These are phyloP conservation scores for Entoloma clypeatum DNA, from an alignment of 1,284 basidiomycete species.

Conservation along the genomic window DNA sequence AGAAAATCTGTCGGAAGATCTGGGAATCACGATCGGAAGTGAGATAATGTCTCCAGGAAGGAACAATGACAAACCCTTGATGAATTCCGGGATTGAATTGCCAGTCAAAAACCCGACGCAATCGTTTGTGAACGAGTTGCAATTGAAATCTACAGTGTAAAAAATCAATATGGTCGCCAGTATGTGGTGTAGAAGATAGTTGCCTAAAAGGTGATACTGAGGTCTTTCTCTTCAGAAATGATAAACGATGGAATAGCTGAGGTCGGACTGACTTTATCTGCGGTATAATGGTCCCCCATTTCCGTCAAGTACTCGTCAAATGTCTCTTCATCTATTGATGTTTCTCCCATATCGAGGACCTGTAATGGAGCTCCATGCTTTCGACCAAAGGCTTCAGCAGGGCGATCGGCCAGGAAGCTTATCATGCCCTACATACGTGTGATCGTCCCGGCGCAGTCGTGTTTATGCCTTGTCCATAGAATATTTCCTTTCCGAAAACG, in stretches of 20 bases:
- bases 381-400: constrained; percentile 10
- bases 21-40: constrained; percentile 27
- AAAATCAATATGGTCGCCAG: constrained; percentile 4
- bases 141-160: constrained; percentile 68
- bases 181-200: constrained; percentile 7
- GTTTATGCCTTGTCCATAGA: constrained; percentile 84
- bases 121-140: constrained; percentile 90
- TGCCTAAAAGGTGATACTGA: constrained; percentile 89
- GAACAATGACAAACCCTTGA: constrained; percentile 49
- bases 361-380: constrained; percentile 79
- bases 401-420: background rate
- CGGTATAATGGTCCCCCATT: constrained; percentile 77
- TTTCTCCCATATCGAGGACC: constrained; percentile 78
- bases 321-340: constrained; percentile 77
- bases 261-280: constrained; percentile 63
- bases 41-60: background rate
- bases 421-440: constrained; percentile 52
- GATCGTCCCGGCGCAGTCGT: constrained; percentile 67
- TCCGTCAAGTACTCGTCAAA: constrained; percentile 79
- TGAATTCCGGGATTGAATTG: constrained; percentile 71
- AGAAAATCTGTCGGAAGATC: constrained; percentile 88
- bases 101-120: constrained; percentile 83
- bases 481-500: constrained; percentile 80
- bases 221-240: too few species aligned
- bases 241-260: constrained; percentile 6